These are phyloP conservation scores for Herpetospermum pedunculosum DNA, from an alignment of 306 rosid genomes.

Conservation along the genomic window DNA sequence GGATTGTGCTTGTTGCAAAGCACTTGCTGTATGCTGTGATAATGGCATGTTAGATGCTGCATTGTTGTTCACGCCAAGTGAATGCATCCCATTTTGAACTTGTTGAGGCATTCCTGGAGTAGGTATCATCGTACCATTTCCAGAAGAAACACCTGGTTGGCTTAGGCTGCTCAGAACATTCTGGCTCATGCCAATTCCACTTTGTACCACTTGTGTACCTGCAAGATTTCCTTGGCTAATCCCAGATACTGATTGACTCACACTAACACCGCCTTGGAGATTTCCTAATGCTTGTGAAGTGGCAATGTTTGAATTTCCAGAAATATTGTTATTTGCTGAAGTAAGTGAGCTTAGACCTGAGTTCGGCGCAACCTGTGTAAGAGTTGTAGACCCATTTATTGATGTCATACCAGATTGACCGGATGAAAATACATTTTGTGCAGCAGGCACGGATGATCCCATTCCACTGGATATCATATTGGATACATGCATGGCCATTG, in stretches of 20 bases:
- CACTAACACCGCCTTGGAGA: conserved; percentile 65
- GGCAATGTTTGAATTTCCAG: conserved; percentile 69
- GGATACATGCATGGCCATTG: conserved; percentile 89
- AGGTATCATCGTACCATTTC: conserved; percentile 85
- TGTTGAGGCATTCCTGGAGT: conserved; percentile 95
- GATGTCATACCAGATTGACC: conserved; percentile 52
- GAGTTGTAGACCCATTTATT: conserved; percentile 53
- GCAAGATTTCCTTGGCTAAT: conserved; percentile 77
- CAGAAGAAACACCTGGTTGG: conserved; percentile 72
- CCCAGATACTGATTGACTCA: conserved; percentile 63
- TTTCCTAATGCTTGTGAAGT: conserved; percentile 72
- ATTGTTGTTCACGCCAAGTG: conserved; percentile 51
- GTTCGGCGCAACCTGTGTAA: conserved; percentile 70
- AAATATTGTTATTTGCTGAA: conserved; percentile 46
- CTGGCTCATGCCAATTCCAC: conserved; percentile 72
- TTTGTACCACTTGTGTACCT: conserved; percentile 66
- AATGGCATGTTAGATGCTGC: conserved; percentile 54
- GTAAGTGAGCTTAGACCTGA: conserved; percentile 54
- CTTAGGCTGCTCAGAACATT: conserved; percentile 69
- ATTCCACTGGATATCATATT: conserved; percentile 97
- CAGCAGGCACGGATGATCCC: conserved; percentile 70
- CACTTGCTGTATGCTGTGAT: conserved; percentile 64
- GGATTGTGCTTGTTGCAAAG: conserved; percentile 58
- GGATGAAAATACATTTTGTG: conserved; percentile 77
- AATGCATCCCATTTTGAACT: conserved; percentile 57